These are phyloP conservation scores for Cornus florida DNA, from an alignment of 148 eudicot genomes.

Conservation along the genomic window DNA sequence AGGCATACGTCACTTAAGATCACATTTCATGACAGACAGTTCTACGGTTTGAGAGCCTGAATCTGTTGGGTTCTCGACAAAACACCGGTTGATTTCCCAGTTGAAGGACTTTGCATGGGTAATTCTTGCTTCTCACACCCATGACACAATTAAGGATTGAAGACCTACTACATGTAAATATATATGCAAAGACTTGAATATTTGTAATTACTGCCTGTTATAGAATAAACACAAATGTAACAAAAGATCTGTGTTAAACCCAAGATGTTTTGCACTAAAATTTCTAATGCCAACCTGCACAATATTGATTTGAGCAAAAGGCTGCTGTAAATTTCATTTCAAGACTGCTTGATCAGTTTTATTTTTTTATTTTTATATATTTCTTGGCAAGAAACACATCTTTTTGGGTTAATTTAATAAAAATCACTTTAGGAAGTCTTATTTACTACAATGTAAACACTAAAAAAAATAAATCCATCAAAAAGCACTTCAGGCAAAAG, in stretches of 20 bases:
- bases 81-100: not conserved
- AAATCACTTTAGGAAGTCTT: no score
- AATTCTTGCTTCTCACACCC: no score
- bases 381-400: no score
- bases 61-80: not conserved
- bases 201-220: not conserved
- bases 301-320: no score
- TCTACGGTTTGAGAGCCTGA: not conserved
- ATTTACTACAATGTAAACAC: no score
- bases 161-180: not conserved
- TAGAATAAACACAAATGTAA: not conserved
- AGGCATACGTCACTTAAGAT: constrained; percentile 69
- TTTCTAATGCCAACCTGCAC: not conserved
- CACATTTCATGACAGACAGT: no score
- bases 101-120: not conserved
- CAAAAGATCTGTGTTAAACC: not conserved
- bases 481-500: no score
- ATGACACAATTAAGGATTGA: not conserved
- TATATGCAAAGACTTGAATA: not conserved
- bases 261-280: not conserved
- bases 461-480: no score
- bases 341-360: no score
- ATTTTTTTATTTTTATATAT: no score
- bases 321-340: no score
- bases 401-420: no score